Base-by-base conservation (phyloP, 306 rosid species). In the Trifolium fragiferum region DNA sequence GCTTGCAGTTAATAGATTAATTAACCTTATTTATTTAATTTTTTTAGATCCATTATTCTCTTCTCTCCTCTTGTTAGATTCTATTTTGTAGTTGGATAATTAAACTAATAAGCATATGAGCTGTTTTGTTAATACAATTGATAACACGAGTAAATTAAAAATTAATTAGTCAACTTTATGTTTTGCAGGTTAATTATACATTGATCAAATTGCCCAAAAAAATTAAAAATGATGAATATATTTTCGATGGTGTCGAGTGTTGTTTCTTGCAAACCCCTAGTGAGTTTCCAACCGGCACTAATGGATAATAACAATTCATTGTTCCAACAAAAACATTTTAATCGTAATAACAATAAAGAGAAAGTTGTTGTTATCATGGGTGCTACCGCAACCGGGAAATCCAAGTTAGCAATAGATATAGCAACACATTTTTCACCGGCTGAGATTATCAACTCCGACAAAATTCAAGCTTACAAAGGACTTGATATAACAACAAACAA, bases 381-480 rank as follows among this genome's bases (percentile, higher is more conserved):
- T 0, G 90, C 98, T 14, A 92, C 98, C 59, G 98, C 90, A 4
- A 84, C 86, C 21, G 98, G 98, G 3, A 92, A 92, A 66, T 87
- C 98, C 10, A 80, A 87, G 27, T 81, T 92, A 0, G 93, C 96
- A 10, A 80, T 92, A 10, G 93, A 90, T 73, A 21, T 92, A 1
- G 96, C 98, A 18, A 79, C 77, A 0, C 82, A 82, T 9, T 82
- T 84, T 20, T 72, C 75, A 3, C 84, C 80, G 0, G 88, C 86
- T 0, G 98, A 92, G 84, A 76, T 92, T 44, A 72, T 92, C 1
- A 92, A 92, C 76, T 88, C 92, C 0, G 98, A 92, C 76, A 92
- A 92, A 81, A 90, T 92, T 57, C 98, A 92, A 84, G 81, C 88
- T 18, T 90, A 84, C 77, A 55, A 80, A 6, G 96, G 96, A n/a